Evolutionary conservation across 441 rosid species (phyloP).

Genomic region (Kokia cookei): DNA sequence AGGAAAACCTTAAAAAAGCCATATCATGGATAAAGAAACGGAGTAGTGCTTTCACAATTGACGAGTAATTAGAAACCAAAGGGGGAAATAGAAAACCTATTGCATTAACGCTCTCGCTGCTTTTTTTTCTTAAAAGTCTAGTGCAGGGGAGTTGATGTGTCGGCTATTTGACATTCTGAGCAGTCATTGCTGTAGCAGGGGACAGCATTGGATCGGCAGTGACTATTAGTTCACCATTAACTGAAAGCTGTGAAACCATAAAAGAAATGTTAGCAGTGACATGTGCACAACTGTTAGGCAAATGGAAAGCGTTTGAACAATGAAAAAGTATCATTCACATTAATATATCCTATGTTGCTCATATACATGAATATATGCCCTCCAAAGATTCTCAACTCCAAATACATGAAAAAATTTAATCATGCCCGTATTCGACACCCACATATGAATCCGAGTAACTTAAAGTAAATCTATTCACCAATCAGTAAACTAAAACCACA

Average conservation of each 20-base stretch:
- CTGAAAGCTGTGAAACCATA: slow-evolving; percentile 81
- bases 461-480: not conserved
- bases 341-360: not conserved
- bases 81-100: not conserved
- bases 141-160: slow-evolving; percentile 52
- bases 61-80: slow-evolving; percentile 43
- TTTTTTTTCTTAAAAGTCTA: not conserved
- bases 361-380: too few relatives aligned
- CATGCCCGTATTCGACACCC: too few relatives aligned
- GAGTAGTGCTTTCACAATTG: slow-evolving; percentile 67
- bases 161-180: slow-evolving; percentile 91
- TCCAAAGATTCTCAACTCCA: too few relatives aligned
- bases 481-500: not conserved
- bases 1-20: slow-evolving; percentile 67
- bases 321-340: not conserved
- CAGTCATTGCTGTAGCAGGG: slow-evolving; percentile 78
- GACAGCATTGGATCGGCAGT: slow-evolving; percentile 71
- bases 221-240: slow-evolving; percentile 59
- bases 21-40: slow-evolving; percentile 82
- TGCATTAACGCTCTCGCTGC: not conserved
- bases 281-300: slow-evolving; percentile 73
- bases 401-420: too few relatives aligned
- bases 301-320: slow-evolving; percentile 40
- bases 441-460: too few relatives aligned
- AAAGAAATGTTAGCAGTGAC: slow-evolving; percentile 42